These are phyloP conservation scores for Leucoagaricus sp. DNA, from an alignment of 1,284 basidiomycete species.

Conservation along the genomic window DNA sequence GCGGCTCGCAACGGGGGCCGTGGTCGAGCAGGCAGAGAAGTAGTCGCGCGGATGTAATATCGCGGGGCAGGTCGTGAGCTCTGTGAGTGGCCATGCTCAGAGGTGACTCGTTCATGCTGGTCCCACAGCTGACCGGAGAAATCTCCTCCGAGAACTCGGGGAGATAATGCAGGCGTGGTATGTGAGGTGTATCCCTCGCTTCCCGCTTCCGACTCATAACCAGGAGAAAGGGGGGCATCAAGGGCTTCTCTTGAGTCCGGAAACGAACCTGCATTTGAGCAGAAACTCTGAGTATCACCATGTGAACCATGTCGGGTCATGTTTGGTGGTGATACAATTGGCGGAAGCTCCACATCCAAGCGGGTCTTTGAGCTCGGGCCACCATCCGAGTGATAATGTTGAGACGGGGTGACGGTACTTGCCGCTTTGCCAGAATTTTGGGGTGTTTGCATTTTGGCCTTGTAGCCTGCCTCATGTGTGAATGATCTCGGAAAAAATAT, in stretches of 20 bases:
- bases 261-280: no score
- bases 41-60: conserved; percentile 14
- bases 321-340: conserved; percentile 10
- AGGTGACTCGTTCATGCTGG: conserved; percentile 13
- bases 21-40: conserved; percentile 9
- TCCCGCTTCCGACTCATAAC: conserved; percentile 36
- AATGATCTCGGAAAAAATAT: conserved; percentile 78
- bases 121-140: conserved; percentile 28
- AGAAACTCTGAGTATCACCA: conserved; percentile 16
- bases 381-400: conserved; percentile 26
- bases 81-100: conserved; percentile 6
- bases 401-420: conserved; percentile 24
- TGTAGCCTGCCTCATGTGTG: conserved; percentile 61
- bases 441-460: conserved; percentile 33
- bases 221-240: conserved; percentile 27
- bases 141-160: conserved; percentile 14
- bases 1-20: background rate
- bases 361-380: conserved; percentile 18
- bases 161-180: conserved; percentile 11
- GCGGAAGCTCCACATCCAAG: conserved; percentile 14
- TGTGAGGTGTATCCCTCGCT: conserved; percentile 20
- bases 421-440: conserved; percentile 26
- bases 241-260: conserved; percentile 21
- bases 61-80: conserved; percentile 6
- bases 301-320: conserved; percentile 18